These are phyloP conservation scores for Leishmania amazonensis DNA, from an alignment of 208 protist genomes.

Conservation along the genomic window DNA sequence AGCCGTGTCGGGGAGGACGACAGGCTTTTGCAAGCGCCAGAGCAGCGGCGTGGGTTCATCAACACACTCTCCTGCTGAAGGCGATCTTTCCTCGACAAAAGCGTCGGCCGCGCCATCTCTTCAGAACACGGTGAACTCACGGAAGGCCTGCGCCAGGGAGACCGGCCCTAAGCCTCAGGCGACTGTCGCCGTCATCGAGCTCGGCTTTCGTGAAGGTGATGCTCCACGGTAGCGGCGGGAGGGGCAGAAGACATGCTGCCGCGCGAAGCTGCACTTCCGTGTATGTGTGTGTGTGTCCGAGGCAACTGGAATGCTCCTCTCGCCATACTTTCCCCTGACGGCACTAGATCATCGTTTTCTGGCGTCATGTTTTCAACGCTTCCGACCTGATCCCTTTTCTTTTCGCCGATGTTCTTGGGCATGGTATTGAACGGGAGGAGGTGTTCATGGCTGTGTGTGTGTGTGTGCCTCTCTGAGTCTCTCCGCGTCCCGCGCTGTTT, in stretches of 20 bases:
- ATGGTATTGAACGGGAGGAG: not conserved
- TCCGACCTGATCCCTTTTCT: not conserved
- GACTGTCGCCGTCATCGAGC: conserved; percentile 19
- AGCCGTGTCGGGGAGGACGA: not conserved
- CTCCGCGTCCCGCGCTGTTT: not conserved
- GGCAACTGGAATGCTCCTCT: not conserved
- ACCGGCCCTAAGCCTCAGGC: conserved; percentile 5
- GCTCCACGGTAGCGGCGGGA: not conserved
- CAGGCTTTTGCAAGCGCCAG: not conserved
- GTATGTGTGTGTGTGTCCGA: not conserved
- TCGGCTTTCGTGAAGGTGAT: conserved; percentile 13
- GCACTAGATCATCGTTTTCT: not conserved
- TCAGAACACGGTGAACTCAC: not conserved
- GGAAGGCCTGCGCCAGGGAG: not conserved
- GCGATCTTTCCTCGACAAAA: not conserved
- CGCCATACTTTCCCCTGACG: too few species aligned
- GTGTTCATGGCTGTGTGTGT: not conserved
- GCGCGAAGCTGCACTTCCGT: not conserved
- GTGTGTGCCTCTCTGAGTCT: too few species aligned
- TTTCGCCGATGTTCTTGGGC: not conserved
- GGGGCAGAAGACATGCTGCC: not conserved
- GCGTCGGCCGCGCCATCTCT: not conserved
- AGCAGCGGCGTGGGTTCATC: not conserved
- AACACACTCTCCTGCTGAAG: not conserved
- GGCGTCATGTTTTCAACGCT: not conserved